Base-by-base conservation (phyloP, 2,329 filamentous ascomycete species). In the Diplocarpon mali region DNA sequence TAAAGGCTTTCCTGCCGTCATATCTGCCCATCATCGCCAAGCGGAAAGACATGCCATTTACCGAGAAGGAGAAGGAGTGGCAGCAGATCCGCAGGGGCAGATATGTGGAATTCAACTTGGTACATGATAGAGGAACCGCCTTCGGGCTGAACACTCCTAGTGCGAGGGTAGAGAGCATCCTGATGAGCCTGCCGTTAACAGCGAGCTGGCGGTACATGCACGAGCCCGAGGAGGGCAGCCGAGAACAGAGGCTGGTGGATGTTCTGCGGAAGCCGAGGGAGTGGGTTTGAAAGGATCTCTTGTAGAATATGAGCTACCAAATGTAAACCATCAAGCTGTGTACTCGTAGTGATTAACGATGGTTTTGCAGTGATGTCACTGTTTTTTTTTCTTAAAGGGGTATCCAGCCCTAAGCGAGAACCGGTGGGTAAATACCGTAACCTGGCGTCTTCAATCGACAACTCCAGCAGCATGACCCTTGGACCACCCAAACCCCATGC, bases 61-160 rank as follows among this genome's bases (percentile, higher is more conserved):
- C 79, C 0, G 81, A 83, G 38, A 73, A 80, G 55, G 85, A 95
- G 68, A 95, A 95, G 70, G 78, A 85, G 53, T 98, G 92, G 92
- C 92, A 98, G 69, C 92, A 96, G 69, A 72, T 98, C 51, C 76
- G 92, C 40, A 72, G 92, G 53, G 92, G 92, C n/a, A 75, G 88
- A 58, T 98, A 98, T 63, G 92, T 98, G 51, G 92, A 98, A 67
- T 98, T 98, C 67, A 98, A 98, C 67, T 74, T 98, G 31, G 87
- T 98, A 45, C 89, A 98, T 66, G 92, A 98, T 67, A 78, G 92
- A 20, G 92, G 92, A 2, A 98, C 92, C 2, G 81, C 85, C 7
- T 98, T 98, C 64, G 92, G 92, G 1, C 69, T 98, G 52, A 92
- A 92, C 60, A 95, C 90, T 0, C 92, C 92, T 0, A 87, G 87